phyloP scores from a whole-genome alignment of 2,329 filamentous ascomycete genomes.

The Niveomyces coronatus region DNA sequence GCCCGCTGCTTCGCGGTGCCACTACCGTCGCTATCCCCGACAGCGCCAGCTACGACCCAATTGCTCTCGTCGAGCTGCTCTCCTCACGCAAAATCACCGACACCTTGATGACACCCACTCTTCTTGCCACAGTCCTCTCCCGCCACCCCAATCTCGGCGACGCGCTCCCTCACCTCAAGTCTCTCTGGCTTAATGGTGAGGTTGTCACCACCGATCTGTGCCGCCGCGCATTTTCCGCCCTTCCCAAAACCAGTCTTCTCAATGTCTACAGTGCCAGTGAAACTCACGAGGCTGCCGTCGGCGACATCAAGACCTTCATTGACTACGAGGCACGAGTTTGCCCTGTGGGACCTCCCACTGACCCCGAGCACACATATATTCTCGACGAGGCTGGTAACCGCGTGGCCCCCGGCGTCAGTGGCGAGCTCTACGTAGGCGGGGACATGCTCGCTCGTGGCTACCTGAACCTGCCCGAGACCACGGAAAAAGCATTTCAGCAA shows the following conservation, averaged over 20 bases:
- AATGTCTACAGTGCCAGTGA: slow-evolving; percentile 79
- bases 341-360: slow-evolving; percentile 61
- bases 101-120: slow-evolving; percentile 74
- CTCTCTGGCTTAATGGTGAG: slow-evolving; percentile 73
- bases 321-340: slow-evolving; percentile 55
- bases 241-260: slow-evolving; percentile 59
- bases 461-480: slow-evolving; percentile 69
- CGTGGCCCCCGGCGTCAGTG: slow-evolving; percentile 51
- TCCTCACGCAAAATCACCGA: slow-evolving; percentile 59
- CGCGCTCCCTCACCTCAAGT: slow-evolving; percentile 55
- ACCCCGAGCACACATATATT: slow-evolving; percentile 60
- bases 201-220: slow-evolving; percentile 72
- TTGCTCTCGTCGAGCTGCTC: slow-evolving; percentile 61
- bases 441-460: slow-evolving; percentile 64
- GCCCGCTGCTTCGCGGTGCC: slow-evolving; percentile 64
- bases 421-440: slow-evolving; percentile 71
- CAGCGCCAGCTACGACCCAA: slow-evolving; percentile 66
- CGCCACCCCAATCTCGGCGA: slow-evolving; percentile 55
- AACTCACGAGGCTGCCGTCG: slow-evolving; percentile 70
- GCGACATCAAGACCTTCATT: slow-evolving; percentile 60
- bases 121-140: slow-evolving; percentile 63
- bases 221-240: slow-evolving; percentile 53
- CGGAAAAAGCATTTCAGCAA: slow-evolving; percentile 58
- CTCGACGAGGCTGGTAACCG: slow-evolving; percentile 57
- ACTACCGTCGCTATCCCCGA: slow-evolving; percentile 69